phyloP scores from a whole-genome alignment of 2,329 filamentous ascomycete genomes.

The Diaporthe capsici region DNA sequence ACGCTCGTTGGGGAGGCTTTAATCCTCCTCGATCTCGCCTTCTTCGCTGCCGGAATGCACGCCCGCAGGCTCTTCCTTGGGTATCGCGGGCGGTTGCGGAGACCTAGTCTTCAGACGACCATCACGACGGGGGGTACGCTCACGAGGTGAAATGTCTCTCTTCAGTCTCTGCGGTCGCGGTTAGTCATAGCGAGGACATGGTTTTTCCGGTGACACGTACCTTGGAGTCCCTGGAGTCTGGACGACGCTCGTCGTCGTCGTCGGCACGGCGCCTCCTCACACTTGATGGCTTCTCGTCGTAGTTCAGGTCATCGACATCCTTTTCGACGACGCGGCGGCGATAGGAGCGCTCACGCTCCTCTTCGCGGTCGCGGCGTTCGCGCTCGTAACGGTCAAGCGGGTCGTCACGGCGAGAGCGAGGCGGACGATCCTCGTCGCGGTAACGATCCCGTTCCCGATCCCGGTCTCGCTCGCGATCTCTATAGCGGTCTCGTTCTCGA shows the following conservation, averaged over 20 bases:
- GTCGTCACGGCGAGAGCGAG: slow-evolving; percentile 72
- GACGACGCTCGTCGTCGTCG: slow-evolving; percentile 75
- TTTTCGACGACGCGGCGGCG: slow-evolving; percentile 81
- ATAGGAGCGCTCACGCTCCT: slow-evolving; percentile 90
- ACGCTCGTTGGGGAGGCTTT: slow-evolving; percentile 47
- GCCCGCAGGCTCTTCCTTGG: slow-evolving; percentile 70
- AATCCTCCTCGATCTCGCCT: slow-evolving; percentile 94
- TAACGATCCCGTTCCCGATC: slow-evolving; percentile 56
- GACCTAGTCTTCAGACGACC: slow-evolving; percentile 69
- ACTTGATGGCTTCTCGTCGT: slow-evolving; percentile 79
- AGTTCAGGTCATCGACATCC: slow-evolving; percentile 89
- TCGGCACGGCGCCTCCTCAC: slow-evolving; percentile 85
- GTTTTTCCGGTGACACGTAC: slow-evolving; percentile 54
- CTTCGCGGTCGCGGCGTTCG: slow-evolving; percentile 88
- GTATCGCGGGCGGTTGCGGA: slow-evolving; percentile 53
- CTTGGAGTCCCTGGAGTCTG: slow-evolving; percentile 78
- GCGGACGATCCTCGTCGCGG: slow-evolving; percentile 64
- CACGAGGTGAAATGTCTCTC: slow-evolving; percentile 71
- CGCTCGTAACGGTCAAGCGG: slow-evolving; percentile 81
- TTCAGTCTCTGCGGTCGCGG: slow-evolving; percentile 64
- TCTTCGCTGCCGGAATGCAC: slow-evolving; percentile 94
- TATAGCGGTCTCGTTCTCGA: slow-evolving; percentile 52
- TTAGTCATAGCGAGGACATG: background rate
- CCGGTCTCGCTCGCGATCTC: slow-evolving; percentile 55
- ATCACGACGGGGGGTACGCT: slow-evolving; percentile 73